Conservation (phyloP, 805 yeast genomes). For the Yarrowia sp. region DNA sequence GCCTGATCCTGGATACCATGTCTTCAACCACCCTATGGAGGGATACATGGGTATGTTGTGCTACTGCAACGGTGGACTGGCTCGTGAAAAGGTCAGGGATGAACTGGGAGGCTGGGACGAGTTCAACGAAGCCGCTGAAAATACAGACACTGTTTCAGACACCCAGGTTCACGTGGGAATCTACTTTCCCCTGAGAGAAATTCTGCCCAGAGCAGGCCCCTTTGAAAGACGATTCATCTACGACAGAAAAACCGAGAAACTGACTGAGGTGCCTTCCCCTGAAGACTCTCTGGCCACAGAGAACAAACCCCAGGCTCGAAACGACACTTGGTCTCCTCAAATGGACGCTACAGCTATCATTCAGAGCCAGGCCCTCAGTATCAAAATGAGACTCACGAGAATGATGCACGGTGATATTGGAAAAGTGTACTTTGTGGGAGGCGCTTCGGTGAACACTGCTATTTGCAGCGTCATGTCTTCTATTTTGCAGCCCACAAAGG, state of each 20-base stretch:
- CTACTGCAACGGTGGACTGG: constrained; percentile 88
- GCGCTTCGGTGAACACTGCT: constrained; percentile 75
- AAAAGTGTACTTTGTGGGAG: constrained; percentile 82
- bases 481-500: constrained; percentile 69
- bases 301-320: neutral
- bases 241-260: constrained; percentile 38
- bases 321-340: constrained; percentile 49
- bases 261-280: constrained; percentile 8
- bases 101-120: constrained; percentile 45
- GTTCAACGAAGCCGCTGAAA: constrained; percentile 44
- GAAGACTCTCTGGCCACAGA: neutral
- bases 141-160: constrained; percentile 48
- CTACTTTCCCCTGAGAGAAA: constrained; percentile 89
- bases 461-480: constrained; percentile 73
- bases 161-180: constrained; percentile 61
- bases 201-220: constrained; percentile 74
- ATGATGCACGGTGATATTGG: constrained; percentile 59
- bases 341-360: constrained; percentile 78
- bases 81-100: constrained; percentile 62
- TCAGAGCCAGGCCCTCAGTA: constrained; percentile 85
- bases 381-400: constrained; percentile 80
- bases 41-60: constrained; percentile 95
- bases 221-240: constrained; percentile 49
- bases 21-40: constrained; percentile 86
- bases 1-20: constrained; percentile 82